Percentiles rank a stretch among this genome's conserved stretches.
Evolutionary conservation across 2,329 filamentous ascomycete species (phyloP).

Genomic region (Cladobotryum mycophilum): DNA sequence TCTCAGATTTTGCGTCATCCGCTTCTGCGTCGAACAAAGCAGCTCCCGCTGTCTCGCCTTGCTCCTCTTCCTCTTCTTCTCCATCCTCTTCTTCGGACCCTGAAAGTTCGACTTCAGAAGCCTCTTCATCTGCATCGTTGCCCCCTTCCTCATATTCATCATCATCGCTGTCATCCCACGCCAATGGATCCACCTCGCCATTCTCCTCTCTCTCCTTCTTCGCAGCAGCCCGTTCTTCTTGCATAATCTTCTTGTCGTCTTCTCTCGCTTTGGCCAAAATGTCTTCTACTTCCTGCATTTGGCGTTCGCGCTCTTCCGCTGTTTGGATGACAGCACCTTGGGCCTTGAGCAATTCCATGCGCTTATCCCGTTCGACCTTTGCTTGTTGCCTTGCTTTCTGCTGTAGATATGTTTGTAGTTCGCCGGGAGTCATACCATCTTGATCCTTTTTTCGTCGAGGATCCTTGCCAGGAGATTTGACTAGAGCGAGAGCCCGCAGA

Average conservation of each 20-base stretch:
- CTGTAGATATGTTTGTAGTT: slow-evolving; percentile 63
- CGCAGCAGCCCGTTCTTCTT: slow-evolving; percentile 66
- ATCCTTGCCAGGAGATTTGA: slow-evolving; percentile 57
- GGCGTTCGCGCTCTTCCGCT: slow-evolving; percentile 75
- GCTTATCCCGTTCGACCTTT: slow-evolving; percentile 66
- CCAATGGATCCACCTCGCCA: slow-evolving; percentile 44
- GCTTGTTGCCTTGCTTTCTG: slow-evolving; percentile 75
- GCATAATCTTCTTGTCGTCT: slow-evolving; percentile 69
- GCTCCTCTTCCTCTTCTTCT: slow-evolving; percentile 27
- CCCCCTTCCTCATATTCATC: slow-evolving; percentile 39
- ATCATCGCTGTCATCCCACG: slow-evolving; percentile 52
- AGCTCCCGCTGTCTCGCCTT: slow-evolving; percentile 28
- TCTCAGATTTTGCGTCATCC: slow-evolving; percentile 33
- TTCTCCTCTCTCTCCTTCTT: slow-evolving; percentile 54
- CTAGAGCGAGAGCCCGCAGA: slow-evolving; percentile 67
- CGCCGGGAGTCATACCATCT: slow-evolving; percentile 57
- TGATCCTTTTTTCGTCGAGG: slow-evolving; percentile 37
- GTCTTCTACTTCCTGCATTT: slow-evolving; percentile 80
- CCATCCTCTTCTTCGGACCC: slow-evolving; percentile 38
- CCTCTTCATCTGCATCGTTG: slow-evolving; percentile 31
- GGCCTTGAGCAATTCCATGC: slow-evolving; percentile 67
- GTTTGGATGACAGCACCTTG: slow-evolving; percentile 80
- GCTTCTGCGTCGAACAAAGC: slow-evolving; percentile 35
- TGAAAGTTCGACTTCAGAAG: slow-evolving; percentile 36
- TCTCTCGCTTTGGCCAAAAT: slow-evolving; percentile 76